Percentiles rank a stretch among this genome's conserved stretches.
Evolutionary conservation across 495 filamentous ascomycete genomes (phyloP).

Genomic region (Xeromyces bisporus): DNA sequence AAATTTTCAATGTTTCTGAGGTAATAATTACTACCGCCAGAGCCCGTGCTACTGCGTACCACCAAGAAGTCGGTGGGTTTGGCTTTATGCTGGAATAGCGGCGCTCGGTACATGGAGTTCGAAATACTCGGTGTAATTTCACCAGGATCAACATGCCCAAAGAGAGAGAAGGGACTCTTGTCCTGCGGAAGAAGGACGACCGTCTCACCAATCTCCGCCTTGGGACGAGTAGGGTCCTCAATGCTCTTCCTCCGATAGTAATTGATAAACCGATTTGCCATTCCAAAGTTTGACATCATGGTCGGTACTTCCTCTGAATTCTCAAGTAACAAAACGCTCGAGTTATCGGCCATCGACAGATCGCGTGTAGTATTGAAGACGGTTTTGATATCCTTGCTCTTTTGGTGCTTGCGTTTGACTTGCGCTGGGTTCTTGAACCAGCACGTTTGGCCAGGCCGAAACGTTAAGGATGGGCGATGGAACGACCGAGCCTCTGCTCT

Average conservation of each 20-base stretch:
- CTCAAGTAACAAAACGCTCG: conserved; percentile 70
- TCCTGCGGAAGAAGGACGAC: conserved; percentile 78
- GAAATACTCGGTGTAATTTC: conserved; percentile 78
- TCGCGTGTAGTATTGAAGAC: conserved; percentile 60
- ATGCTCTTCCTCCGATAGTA: conserved; percentile 81
- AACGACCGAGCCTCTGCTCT: conserved; percentile 74
- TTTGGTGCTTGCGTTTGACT: conserved; percentile 59
- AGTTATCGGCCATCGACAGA: conserved; percentile 73
- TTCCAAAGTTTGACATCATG: conserved; percentile 87
- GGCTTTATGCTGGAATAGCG: conserved; percentile 72
- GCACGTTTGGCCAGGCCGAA: conserved; percentile 42
- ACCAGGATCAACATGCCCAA: conserved; percentile 81
- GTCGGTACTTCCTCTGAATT: conserved; percentile 90
- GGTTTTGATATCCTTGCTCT: conserved; percentile 54
- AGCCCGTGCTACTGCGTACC: conserved; percentile 56
- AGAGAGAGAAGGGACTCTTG: conserved; percentile 86
- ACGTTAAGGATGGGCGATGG: conserved; percentile 59
- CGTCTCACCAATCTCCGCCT: conserved; percentile 70
- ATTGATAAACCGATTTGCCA: conserved; percentile 89
- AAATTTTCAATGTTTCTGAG: conserved; percentile 79
- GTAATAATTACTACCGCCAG: conserved; percentile 56
- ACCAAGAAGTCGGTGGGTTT: conserved; percentile 79
- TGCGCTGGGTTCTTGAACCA: conserved; percentile 29
- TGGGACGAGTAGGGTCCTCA: conserved; percentile 58
- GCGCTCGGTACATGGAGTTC: conserved; percentile 88